Percentiles rank a stretch among this genome's conserved stretches.
phyloP scores from a whole-genome alignment of 1,284 basidiomycete genomes.

The Phlebopus sp. region DNA sequence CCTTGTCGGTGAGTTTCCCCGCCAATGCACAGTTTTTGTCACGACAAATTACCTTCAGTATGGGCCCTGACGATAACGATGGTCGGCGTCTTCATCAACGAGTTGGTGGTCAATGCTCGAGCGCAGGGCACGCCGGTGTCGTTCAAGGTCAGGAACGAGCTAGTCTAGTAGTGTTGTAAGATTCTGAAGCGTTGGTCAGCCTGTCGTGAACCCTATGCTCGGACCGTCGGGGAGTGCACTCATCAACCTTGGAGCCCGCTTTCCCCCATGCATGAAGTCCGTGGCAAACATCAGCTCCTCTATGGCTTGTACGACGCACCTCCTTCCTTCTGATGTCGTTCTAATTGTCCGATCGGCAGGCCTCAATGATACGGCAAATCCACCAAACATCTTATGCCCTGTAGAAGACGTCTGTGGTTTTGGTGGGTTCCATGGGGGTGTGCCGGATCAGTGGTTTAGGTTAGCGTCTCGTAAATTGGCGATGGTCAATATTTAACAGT shows the following conservation, averaged over 20 bases:
- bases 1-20: conserved; percentile 52
- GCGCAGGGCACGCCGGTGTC: conserved; percentile 79
- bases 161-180: not conserved
- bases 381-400: conserved; percentile 66
- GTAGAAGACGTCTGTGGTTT: conserved; percentile 87
- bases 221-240: conserved; percentile 85
- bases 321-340: conserved; percentile 1
- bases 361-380: conserved; percentile 74
- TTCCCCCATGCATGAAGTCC: conserved; percentile 84
- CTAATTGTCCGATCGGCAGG: conserved; percentile 39
- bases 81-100: conserved; percentile 73
- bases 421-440: conserved; percentile 69
- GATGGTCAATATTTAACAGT: conserved; percentile 5
- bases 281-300: conserved; percentile 61
- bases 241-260: conserved; percentile 90
- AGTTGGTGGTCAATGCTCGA: conserved; percentile 70
- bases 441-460: conserved; percentile 87
- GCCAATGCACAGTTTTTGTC: not conserved
- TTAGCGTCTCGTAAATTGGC: conserved; percentile 28
- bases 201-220: conserved; percentile 87
- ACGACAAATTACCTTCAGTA: conserved; percentile 37
- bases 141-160: conserved; percentile 56
- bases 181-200: conserved; percentile 39
- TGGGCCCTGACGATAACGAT: conserved; percentile 66
- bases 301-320: conserved; percentile 58